Percentiles rank a stretch among this genome's conserved stretches.
Conservation (phyloP, 495 filamentous ascomycete genomes). For the Rostrohypoxylon terebratum region DNA sequence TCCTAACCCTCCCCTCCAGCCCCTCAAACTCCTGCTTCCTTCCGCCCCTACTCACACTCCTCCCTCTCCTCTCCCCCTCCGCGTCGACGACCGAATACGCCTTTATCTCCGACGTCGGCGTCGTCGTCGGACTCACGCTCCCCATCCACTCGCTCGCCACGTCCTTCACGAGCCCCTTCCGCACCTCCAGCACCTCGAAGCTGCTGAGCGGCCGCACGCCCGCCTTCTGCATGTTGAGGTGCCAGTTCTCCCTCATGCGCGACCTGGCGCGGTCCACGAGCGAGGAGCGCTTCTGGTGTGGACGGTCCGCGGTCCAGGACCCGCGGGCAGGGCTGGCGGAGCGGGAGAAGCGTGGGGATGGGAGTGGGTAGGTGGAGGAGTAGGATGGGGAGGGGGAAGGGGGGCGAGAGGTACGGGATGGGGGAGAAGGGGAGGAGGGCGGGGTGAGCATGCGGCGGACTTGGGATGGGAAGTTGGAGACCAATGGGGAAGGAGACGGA, state of each 20-base stretch:
- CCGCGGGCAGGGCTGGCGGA: slow-evolving; percentile 22
- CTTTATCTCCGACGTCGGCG: no score
- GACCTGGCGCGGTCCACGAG: slow-evolving; percentile 27
- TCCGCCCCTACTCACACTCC: background rate
- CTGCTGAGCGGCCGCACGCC: slow-evolving; percentile 12
- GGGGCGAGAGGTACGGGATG: background rate
- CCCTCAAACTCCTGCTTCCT: background rate
- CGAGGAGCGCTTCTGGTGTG: slow-evolving; percentile 19
- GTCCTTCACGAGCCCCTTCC: background rate
- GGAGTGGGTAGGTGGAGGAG: background rate
- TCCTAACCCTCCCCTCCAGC: background rate
- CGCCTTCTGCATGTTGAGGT: slow-evolving; percentile 18
- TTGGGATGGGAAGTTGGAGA: background rate
- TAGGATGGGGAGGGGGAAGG: background rate
- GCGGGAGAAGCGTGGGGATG: background rate
- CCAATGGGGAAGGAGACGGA: background rate
- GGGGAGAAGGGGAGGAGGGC: background rate
- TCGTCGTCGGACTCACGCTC: no score
- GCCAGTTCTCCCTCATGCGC: background rate
- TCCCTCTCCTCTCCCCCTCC: background rate
- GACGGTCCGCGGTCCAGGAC: slow-evolving; percentile 17
- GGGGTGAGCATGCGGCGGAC: background rate
- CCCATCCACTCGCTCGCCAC: background rate
- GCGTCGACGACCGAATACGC: background rate
- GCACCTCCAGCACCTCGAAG: slow-evolving; percentile 12